Percentiles rank a stretch among this genome's conserved stretches.
phyloP scores from a whole-genome alignment of 1,139 yeast genomes.

The Geotrichum fermentans region DNA sequence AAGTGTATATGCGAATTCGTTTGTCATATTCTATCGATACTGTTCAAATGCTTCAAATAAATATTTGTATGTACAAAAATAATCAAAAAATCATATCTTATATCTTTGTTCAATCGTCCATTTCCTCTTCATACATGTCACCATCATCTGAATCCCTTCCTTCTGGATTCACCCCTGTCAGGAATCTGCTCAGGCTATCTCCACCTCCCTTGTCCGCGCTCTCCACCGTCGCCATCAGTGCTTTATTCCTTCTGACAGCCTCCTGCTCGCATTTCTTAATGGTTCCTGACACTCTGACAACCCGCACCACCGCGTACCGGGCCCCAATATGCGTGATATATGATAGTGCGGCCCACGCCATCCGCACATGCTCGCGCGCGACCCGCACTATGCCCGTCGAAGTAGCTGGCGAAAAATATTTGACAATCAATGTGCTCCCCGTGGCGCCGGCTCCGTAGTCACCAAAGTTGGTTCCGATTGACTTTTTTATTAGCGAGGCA shows the following conservation, averaged over 20 bases:
- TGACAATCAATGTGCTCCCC: conserved; percentile 52
- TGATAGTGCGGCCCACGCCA: conserved; percentile 65
- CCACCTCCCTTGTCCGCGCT: background rate
- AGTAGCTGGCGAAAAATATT: conserved; percentile 77
- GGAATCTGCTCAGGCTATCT: conserved; percentile 5
- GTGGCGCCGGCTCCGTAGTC: conserved; percentile 72
- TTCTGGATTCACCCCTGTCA: background rate
- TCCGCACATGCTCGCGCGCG: conserved; percentile 57
- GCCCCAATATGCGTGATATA: conserved; percentile 54
- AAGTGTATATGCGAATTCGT: background rate
- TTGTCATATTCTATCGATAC: background rate
- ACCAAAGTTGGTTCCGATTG: conserved; percentile 63
- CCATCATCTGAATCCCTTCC: conserved; percentile 1
- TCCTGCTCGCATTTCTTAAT: conserved; percentile 76
- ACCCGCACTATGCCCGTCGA: conserved; percentile 83
- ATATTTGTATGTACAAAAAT: background rate
- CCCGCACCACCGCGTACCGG: conserved; percentile 52
- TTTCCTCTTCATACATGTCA: conserved; percentile 17
- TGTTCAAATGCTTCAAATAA: conserved; percentile 2
- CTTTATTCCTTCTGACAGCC: conserved; percentile 41
- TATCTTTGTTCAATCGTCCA: conserved; percentile 10
- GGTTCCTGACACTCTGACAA: conserved; percentile 78
- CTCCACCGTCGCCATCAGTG: conserved; percentile 22
- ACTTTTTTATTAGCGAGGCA: conserved; percentile 46
- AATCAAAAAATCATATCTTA: background rate